Base-by-base conservation (phyloP, 148 eudicot genomes). In the Fagopyrum homotropicum region DNA sequence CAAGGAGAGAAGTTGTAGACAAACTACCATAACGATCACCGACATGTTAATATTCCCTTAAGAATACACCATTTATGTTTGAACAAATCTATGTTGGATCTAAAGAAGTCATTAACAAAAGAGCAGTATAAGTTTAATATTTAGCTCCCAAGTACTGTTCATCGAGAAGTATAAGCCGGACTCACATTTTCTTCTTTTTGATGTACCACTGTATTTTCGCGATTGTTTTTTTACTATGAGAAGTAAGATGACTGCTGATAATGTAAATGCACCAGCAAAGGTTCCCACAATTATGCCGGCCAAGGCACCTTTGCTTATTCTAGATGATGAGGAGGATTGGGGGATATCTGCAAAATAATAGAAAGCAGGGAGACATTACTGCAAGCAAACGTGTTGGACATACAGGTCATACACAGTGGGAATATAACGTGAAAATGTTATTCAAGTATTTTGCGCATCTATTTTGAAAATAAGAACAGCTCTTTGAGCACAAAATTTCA, bases 271-370 rank as follows among this genome's bases (percentile, higher is more conserved):
- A 82, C 74, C 79, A 57, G 59, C 69, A 76, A 84, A 74, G 55
- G 83, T 86, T 71, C 76, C 88, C 49, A 88, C 14, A 60, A 88
- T 47, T 74, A 82, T 72, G 78, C 77, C 81, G 22, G 84, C 79
- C 82, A 90, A 82, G 78, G 79, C 72, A 40, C 80, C 84, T 76
- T 84, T 87, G 82, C 81, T 85, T 74, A 83, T 75, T 72, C 86
- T 72, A 75, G 78, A 75, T 17, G 44, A 26, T 78, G 40, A 8
- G 9, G 22, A 11, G 45, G 22, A 10, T 19, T 48, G 14, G 29
- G 64, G 19, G 22, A 50, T 8, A 4, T 19, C 54, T 46, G 55
- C 51, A 72, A 72, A 47, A 45, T 52, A 72, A 47, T 45, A 8
- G 51, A 17, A 46, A 72, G 4, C 45, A 47, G 14, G 40, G 43